phyloP scores from a whole-genome alignment of 176 grass and related monocot species.

The Metroxylon sagu region DNA sequence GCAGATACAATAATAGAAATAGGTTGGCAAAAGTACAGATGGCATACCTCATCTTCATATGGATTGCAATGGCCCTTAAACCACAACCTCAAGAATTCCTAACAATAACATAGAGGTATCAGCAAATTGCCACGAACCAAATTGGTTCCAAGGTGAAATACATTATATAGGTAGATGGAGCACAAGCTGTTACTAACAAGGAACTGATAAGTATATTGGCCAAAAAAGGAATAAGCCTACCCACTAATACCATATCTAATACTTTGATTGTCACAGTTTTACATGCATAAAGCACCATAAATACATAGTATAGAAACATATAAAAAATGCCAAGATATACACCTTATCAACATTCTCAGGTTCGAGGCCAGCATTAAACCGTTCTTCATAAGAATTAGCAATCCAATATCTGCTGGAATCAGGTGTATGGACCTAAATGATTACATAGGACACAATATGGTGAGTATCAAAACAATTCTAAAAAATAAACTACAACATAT shows the following conservation, averaged over 20 bases:
- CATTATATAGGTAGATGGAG: no score
- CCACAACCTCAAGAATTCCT: constrained; percentile 96
- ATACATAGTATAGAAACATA: neutral
- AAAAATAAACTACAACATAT: neutral
- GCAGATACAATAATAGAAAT: neutral
- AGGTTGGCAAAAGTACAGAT: constrained; percentile 2
- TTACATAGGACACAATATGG: neutral
- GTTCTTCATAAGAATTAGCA: constrained; percentile 72
- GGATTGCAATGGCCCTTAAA: constrained; percentile 98
- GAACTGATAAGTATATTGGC: no score
- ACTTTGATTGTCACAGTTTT: no score
- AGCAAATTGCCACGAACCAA: constrained; percentile 6
- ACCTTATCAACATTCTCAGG: constrained; percentile 99
- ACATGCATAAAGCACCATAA: neutral
- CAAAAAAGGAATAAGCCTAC: no score
- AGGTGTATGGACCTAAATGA: constrained; percentile 77
- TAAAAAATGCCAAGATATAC: constrained; percentile 5
- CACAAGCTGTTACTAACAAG: no score
- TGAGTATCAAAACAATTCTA: neutral
- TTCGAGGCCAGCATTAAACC: constrained; percentile 63
- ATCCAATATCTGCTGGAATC: constrained; percentile 98
- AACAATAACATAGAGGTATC: constrained; percentile 9
- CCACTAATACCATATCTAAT: no score
- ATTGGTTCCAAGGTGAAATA: no score
- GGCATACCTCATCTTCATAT: constrained; percentile 66